phyloP scores from a whole-genome alignment of 108 stramenopile genomes.

The Stephanodiscus triporus region DNA sequence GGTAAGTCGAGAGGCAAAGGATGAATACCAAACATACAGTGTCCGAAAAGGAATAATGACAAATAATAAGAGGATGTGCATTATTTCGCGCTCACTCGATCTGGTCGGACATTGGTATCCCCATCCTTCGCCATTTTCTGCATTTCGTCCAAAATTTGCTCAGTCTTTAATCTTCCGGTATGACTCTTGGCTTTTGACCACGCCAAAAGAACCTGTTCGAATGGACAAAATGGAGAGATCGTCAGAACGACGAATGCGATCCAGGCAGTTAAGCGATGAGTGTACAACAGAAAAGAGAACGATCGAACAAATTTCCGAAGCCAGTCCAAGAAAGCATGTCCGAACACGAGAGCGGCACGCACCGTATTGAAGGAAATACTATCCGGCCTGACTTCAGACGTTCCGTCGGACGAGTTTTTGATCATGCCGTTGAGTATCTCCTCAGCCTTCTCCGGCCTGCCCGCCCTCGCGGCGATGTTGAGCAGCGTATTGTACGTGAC shows the following conservation, averaged over 20 bases:
- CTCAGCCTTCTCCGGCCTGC: constrained; percentile 28
- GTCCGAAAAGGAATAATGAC: not conserved
- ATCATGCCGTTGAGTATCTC: constrained; percentile 48
- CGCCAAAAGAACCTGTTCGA: constrained; percentile 34
- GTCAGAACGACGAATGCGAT: no score
- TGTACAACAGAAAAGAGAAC: not conserved
- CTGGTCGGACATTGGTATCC: constrained; percentile 35
- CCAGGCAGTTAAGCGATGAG: no score
- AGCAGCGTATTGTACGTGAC: constrained; percentile 52
- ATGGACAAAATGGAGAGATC: not conserved
- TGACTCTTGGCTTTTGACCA: constrained; percentile 34
- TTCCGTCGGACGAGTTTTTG: constrained; percentile 16
- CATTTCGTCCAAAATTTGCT: constrained; percentile 40
- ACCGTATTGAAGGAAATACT: constrained; percentile 46
- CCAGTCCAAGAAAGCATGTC: not conserved
- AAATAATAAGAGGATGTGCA: not conserved
- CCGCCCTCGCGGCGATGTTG: constrained; percentile 40
- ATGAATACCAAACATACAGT: not conserved
- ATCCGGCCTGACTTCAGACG: constrained; percentile 35
- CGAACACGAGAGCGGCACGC: not conserved
- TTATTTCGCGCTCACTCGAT: constrained; percentile 21
- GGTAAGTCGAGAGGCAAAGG: not conserved
- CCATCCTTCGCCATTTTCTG: constrained; percentile 42
- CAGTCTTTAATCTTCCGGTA: constrained; percentile 10
- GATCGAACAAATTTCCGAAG: not conserved